A percentile compares a stretch with the other conserved stretches of the same genome.
Conservation (phyloP, 129 eudicot species). For the Dittrichia graveolens region DNA sequence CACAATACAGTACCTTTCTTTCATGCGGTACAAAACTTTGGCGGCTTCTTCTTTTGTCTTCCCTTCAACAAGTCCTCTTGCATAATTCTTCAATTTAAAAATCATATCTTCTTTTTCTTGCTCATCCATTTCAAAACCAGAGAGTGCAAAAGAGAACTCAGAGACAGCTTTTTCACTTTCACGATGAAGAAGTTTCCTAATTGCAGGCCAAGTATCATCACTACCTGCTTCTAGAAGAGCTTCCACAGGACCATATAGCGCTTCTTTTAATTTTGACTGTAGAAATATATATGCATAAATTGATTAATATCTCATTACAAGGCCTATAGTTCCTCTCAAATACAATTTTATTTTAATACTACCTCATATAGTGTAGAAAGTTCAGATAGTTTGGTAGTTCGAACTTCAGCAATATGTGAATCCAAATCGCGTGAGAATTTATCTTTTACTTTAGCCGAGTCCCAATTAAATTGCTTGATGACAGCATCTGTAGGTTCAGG, state of each 20-base stretch:
- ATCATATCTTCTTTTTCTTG: conserved; percentile 68
- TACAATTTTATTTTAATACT: not conserved
- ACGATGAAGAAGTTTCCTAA: conserved; percentile 81
- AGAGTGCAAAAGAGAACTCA: conserved; percentile 71
- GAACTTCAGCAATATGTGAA: conserved; percentile 73
- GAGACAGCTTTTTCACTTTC: conserved; percentile 72
- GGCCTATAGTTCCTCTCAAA: too few species aligned
- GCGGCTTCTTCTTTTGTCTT: conserved; percentile 95
- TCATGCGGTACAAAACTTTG: conserved; percentile 88
- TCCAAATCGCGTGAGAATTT: conserved; percentile 78
- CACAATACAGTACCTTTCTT: conserved; percentile 58
- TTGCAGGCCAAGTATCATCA: conserved; percentile 95
- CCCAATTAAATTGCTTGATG: conserved; percentile 89
- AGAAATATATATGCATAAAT: conserved; percentile 4
- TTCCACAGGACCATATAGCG: conserved; percentile 85
- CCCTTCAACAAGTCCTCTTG: conserved; percentile 79
- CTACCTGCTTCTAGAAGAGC: conserved; percentile 89
- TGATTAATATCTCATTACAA: not conserved
- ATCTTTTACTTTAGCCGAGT: conserved; percentile 65
- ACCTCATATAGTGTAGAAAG: conserved; percentile 80
- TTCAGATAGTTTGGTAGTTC: conserved; percentile 72
- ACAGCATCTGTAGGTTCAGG: conserved; percentile 56
- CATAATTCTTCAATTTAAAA: conserved; percentile 57
- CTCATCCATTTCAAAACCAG: conserved; percentile 86
- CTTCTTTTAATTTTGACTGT: conserved; percentile 75